These are phyloP conservation scores for Adansonia digitata DNA, from an alignment of 345 rosid species.

Conservation along the genomic window DNA sequence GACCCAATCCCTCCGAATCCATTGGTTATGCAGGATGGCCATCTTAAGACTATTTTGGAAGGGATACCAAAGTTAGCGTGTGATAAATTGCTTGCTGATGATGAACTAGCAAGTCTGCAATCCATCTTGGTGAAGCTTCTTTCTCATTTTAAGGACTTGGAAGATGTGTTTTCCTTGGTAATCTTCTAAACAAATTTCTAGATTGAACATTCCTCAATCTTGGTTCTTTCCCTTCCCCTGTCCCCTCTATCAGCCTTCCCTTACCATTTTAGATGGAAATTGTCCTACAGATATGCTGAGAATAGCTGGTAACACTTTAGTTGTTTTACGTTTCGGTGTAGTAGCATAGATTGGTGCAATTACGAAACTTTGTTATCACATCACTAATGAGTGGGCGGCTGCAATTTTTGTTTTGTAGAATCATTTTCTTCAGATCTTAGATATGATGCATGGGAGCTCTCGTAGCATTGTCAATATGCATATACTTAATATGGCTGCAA, in stretches of 20 bases:
- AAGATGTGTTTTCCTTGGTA: slow-evolving; percentile 67
- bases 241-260: background rate
- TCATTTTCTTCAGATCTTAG: slow-evolving; percentile 74
- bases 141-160: slow-evolving; percentile 58
- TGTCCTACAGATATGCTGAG: background rate
- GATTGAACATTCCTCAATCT: background rate
- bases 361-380: background rate
- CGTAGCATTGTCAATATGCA: slow-evolving; percentile 51
- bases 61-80: slow-evolving; percentile 41
- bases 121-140: slow-evolving; percentile 75
- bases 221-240: background rate
- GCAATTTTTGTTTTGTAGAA: slow-evolving; percentile 39
- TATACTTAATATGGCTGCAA: slow-evolving; percentile 63
- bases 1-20: background rate
- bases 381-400: background rate
- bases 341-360: background rate
- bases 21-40: slow-evolving; percentile 48
- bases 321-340: background rate
- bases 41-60: slow-evolving; percentile 52
- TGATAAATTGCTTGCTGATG: slow-evolving; percentile 50
- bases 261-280: background rate
- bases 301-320: background rate
- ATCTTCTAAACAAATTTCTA: slow-evolving; percentile 17
- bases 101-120: slow-evolving; percentile 68
- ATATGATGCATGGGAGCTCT: slow-evolving; percentile 65